Conservation (phyloP, 2,329 filamentous ascomycete species). For the Xylariaceae sp. region DNA sequence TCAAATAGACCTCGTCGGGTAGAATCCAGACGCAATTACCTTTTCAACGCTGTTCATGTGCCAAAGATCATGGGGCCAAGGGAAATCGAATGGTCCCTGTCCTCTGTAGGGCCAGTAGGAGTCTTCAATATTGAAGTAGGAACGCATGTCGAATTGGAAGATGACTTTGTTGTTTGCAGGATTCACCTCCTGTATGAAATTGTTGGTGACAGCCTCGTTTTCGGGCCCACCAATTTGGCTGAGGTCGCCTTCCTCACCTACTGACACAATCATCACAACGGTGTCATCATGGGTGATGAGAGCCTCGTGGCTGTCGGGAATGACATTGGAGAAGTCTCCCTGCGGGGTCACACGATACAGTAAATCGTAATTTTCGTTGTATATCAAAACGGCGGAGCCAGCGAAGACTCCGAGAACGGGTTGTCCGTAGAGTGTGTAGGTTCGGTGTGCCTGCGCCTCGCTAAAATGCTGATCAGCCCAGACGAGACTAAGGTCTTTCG, state of each 20-base stretch:
- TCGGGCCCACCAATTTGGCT: conserved; percentile 1
- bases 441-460: conserved; percentile 9
- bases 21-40: background rate
- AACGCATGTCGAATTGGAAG: conserved; percentile 9
- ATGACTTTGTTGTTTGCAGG: conserved; percentile 8
- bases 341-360: conserved; percentile 11
- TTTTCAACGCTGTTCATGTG: conserved; percentile 14
- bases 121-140: conserved; percentile 10
- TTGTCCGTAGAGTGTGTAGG: conserved; percentile 6
- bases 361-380: conserved; percentile 13
- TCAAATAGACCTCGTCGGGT: background rate
- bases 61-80: conserved; percentile 7
- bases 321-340: conserved; percentile 2
- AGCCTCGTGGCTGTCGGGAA: conserved; percentile 11
- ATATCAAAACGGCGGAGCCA: conserved; percentile 10
- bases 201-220: conserved; percentile 3
- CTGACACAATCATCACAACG: conserved; percentile 9
- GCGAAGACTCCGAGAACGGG: conserved; percentile 11
- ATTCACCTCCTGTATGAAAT: conserved; percentile 11
- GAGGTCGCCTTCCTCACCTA: conserved; percentile 3
- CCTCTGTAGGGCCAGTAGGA: conserved; percentile 10
- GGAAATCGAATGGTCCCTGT: conserved; percentile 6
- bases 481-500: conserved; percentile 13
- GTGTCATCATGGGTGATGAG: conserved; percentile 6
- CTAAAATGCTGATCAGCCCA: conserved; percentile 11